phyloP scores from a whole-genome alignment of 345 rosid species.

The Murraya paniculata region DNA sequence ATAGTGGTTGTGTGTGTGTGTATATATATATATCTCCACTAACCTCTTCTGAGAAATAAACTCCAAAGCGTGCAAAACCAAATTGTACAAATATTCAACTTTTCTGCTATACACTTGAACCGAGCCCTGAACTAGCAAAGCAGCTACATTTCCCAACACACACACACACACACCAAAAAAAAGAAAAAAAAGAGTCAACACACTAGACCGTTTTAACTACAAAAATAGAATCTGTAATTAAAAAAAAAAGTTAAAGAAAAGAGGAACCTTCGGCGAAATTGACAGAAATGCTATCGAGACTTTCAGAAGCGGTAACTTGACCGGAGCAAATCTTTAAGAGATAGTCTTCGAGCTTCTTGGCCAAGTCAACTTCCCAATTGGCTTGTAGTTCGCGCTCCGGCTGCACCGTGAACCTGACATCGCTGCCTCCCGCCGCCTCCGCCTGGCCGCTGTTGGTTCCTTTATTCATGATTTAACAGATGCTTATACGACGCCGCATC shows the following conservation, averaged over 20 bases:
- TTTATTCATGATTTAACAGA: slow-evolving; percentile 22
- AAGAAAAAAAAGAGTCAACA: not conserved
- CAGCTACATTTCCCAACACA: slow-evolving; percentile 59
- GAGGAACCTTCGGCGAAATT: slow-evolving; percentile 93
- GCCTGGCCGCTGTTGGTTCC: slow-evolving; percentile 25
- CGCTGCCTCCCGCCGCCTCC: slow-evolving; percentile 25
- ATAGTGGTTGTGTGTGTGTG: too few relatives aligned
- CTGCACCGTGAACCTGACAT: slow-evolving; percentile 59
- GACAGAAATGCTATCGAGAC: slow-evolving; percentile 38
- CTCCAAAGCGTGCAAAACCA: slow-evolving; percentile 92
- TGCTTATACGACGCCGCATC: not conserved
- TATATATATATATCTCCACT: not conserved
- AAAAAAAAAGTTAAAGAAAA: not conserved
- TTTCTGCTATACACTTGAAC: slow-evolving; percentile 96
- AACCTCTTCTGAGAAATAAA: slow-evolving; percentile 86
- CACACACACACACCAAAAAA: not conserved
- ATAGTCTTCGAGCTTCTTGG: slow-evolving; percentile 84
- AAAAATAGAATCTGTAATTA: not conserved
- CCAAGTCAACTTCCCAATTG: slow-evolving; percentile 90
- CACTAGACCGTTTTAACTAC: not conserved
- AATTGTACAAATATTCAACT: slow-evolving; percentile 87
- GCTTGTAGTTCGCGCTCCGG: slow-evolving; percentile 89
- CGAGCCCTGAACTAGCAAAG: slow-evolving; percentile 96
- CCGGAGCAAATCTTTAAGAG: slow-evolving; percentile 85
- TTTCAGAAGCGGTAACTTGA: slow-evolving; percentile 53